Base-by-base conservation (phyloP, 2,329 filamentous ascomycete species). In the Domatiomyces catenatus region DNA sequence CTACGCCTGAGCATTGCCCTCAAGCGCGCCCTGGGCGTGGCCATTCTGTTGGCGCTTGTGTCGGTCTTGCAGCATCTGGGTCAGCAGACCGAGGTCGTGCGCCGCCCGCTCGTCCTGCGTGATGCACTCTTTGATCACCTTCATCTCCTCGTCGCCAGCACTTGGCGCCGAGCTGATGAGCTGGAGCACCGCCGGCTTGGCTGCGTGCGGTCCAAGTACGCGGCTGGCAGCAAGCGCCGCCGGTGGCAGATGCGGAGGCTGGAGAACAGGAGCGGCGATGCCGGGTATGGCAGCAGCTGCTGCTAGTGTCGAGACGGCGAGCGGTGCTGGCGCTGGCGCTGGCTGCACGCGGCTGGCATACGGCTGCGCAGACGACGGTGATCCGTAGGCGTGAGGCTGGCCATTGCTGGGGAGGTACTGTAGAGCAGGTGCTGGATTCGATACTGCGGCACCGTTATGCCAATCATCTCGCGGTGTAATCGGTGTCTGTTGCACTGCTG, bases 91-190 rank as follows among this genome's bases (percentile, higher is more conserved):
- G 49, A 71, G 68, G 59, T 88, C 79, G 1, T 80, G 75, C 19
- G 79, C 73, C 0, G 85, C 78, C 19, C 74, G 75, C 0, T 80
- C 78, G 50, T 87, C 80, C 8, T 74, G 71, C 47, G 80, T 75
- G 20, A 87, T 73, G 12, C 90, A 81, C 42, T 76, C 73, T 48
- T 76, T 74, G 54, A 95, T 77, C 24, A 92, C 78, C 50, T 77
- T 73, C 76, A 92, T 83, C 62, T 93, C 85, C 15, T 76, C 69
- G n/a, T 77, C 72, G 45, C 80, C 74, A 72, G 84, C 86, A 47
- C 76, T 75, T 18, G 75, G 78, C 0, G 81, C 82, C 56, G 85
- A 80, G 4, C 80, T 77, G 44, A 87, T 70, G 3, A 89, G 69
- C 58, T 87, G 83, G 20, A 77, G 73, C 7, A 86, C 79, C 0